Base-by-base conservation (phyloP, 1,284 basidiomycete species). In the Ustilago cynodontis region DNA sequence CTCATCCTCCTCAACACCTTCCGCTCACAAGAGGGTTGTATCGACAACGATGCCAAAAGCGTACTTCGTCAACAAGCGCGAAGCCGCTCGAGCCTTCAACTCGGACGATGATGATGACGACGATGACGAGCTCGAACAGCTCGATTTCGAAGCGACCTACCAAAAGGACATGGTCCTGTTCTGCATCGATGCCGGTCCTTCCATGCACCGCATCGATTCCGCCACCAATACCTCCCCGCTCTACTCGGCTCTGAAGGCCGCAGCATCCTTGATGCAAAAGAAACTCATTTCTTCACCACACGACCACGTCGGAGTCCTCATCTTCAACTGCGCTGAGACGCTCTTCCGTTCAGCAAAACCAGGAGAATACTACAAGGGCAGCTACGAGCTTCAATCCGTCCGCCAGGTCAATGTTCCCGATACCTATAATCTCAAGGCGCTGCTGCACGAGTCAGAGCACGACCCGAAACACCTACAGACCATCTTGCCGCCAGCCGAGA, bases 151-250 rank as follows among this genome's bases (percentile, higher is more conserved):
- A 24, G 75, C 69, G 29, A 71, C 67, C 49, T 77, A 56, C 37
- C 75, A 77, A 45, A 80, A 79, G 59, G 83, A 84, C 60, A 76
- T 79, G 47, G 76, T 84, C 16, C 87, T 98, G 18, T 97, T 98
- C 87, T 93, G 93, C 82, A 94, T 98, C 68, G 95, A 99, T 86
- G 94, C 93, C 65, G 95, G 94, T 0, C 88, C 90, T 45, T 92
- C 93, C 14, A 98, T 98, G 95, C 91, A 93, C 43, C 89, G 72
- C 26, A 65, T 65, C 55, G 77, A 78, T 33, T 69, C 78, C 28
- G 53, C 50, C 31, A 66, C 75, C 16, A 70, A 62, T 35, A 71
- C 68, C 55, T 86, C 86, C 11, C 86, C 87, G 6, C 76, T 89
- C 33, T 86, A 88, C 74, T 85, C 87, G 52, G 93, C 94, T 0